Conservation (phyloP, 305 asterid species). For the Plantago lanceolata region DNA sequence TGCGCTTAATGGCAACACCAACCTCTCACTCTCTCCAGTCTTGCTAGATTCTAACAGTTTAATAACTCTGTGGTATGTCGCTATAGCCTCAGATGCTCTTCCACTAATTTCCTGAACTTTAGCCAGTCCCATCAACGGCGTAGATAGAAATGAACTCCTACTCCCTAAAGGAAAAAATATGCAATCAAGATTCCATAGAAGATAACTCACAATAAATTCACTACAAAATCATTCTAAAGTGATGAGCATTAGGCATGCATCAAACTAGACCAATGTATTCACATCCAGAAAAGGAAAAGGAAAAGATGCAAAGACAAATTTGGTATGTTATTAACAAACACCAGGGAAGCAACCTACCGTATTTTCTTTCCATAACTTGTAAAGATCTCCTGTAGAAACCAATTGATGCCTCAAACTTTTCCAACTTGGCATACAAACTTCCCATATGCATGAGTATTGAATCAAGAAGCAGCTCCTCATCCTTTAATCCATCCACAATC, state of each 20-base stretch:
- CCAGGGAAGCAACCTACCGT: slow-evolving; percentile 43
- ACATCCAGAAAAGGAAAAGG: background rate
- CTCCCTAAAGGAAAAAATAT: slow-evolving; percentile 41
- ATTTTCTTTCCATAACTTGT: slow-evolving; percentile 51
- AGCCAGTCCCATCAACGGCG: slow-evolving; percentile 76
- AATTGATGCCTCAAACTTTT: slow-evolving; percentile 53
- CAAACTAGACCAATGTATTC: slow-evolving; percentile 4
- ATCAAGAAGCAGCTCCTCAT: slow-evolving; percentile 67
- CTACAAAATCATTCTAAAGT: slow-evolving; percentile 13
- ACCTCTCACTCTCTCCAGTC: slow-evolving; percentile 49
- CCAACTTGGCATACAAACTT: slow-evolving; percentile 64
- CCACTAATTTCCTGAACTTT: slow-evolving; percentile 51
- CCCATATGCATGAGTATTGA: slow-evolving; percentile 90
- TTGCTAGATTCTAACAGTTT: slow-evolving; percentile 45
- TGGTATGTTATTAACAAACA: background rate
- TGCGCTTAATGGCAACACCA: slow-evolving; percentile 56
- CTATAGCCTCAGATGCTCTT: slow-evolving; percentile 54
- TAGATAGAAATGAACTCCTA: slow-evolving; percentile 47
- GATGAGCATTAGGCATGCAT: background rate
- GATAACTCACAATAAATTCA: slow-evolving; percentile 16
- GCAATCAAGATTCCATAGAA: slow-evolving; percentile 3
- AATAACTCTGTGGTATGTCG: slow-evolving; percentile 51
- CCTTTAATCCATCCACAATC: slow-evolving; percentile 53
- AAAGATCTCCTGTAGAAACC: slow-evolving; percentile 54
- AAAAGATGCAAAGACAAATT: background rate